phyloP scores from a whole-genome alignment of 1,284 basidiomycete genomes.

The Ceratobasidium sp. region DNA sequence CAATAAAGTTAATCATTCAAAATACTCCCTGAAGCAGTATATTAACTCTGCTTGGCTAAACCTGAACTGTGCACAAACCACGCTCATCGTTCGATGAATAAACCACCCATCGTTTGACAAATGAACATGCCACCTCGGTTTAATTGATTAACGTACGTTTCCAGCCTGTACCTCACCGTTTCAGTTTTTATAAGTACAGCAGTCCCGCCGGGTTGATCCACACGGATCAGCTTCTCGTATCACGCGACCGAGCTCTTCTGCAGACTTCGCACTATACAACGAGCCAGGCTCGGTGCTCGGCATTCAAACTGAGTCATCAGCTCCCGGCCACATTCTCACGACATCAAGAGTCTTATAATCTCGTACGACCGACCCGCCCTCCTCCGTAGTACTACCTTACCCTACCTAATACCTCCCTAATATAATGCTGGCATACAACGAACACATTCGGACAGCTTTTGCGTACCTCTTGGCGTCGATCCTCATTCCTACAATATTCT shows the following conservation, averaged over 20 bases:
- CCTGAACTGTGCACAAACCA: not conserved
- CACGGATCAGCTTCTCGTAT: constrained; percentile 14
- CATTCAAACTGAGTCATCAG: constrained; percentile 19
- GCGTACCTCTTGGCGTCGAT: constrained; percentile 5
- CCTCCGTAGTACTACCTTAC: not conserved
- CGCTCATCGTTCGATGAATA: not conserved
- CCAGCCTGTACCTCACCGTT: not conserved
- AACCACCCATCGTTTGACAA: too few relatives aligned
- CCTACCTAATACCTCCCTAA: not conserved
- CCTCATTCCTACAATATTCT: not conserved
- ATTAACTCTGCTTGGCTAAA: too few relatives aligned
- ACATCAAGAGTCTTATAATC: not conserved
- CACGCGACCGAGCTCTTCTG: constrained; percentile 8
- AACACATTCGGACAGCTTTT: not conserved
- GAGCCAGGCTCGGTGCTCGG: not conserved
- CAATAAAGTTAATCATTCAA: too few relatives aligned
- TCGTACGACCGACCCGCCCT: not conserved
- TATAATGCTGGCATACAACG: not conserved
- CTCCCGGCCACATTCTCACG: constrained; percentile 4
- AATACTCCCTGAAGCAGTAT: not conserved
- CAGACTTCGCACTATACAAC: not conserved
- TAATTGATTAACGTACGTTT: not conserved
- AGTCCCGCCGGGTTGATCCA: not conserved
- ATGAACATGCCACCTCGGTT: too few relatives aligned
- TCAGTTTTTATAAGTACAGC: not conserved